phyloP scores from a whole-genome alignment of 2,329 filamentous ascomycete species.

The Claviceps capensis region DNA sequence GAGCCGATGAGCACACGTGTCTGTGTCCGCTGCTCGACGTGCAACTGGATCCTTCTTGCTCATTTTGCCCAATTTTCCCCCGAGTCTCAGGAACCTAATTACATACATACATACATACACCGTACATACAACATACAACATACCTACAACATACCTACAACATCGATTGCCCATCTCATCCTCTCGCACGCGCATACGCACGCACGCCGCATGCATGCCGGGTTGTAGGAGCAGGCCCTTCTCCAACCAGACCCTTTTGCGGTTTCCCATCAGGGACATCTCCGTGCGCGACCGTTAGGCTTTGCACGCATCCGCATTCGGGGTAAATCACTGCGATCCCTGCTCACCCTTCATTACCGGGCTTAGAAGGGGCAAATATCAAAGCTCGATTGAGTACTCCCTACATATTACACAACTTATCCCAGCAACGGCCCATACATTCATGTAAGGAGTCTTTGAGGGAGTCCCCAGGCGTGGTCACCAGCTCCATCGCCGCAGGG shows the following conservation, averaged over 20 bases:
- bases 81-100: background rate
- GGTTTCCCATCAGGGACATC: background rate
- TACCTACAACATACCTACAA: too few species aligned
- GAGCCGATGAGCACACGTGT: too few species aligned
- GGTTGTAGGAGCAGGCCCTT: background rate
- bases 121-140: too few species aligned
- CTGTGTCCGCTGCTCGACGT: background rate
- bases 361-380: background rate
- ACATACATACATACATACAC: background rate
- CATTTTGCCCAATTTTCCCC: conserved; percentile 3
- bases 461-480: background rate
- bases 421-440: background rate
- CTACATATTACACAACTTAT: background rate
- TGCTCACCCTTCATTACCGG: background rate
- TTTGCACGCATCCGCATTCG: background rate
- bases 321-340: background rate
- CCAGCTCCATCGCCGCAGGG: background rate
- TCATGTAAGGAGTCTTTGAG: background rate
- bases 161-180: too few species aligned
- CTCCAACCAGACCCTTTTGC: background rate
- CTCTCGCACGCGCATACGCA: background rate
- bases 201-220: background rate
- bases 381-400: background rate
- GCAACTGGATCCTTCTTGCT: background rate
- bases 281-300: background rate